These are phyloP conservation scores for Metschnikowia cerradonensis DNA, from an alignment of 805 yeast species.

Conservation along the genomic window DNA sequence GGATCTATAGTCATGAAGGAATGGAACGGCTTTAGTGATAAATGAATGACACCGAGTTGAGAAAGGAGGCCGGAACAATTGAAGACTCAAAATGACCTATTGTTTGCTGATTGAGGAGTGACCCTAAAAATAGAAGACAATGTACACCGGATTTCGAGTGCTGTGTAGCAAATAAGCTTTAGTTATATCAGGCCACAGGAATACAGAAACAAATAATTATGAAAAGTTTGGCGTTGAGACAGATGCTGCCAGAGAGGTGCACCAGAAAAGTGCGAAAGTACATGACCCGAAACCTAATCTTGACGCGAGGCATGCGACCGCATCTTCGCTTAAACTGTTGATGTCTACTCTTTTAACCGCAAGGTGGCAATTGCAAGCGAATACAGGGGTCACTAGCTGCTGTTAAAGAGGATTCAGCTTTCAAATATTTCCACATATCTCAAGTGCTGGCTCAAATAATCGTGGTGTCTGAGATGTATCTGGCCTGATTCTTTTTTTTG, in stretches of 20 bases:
- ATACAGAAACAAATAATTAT: background rate
- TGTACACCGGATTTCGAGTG: background rate
- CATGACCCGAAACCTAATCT: slow-evolving; percentile 3
- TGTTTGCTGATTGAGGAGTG: background rate
- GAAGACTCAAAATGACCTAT: background rate
- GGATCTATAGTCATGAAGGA: slow-evolving; percentile 1
- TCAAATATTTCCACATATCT: background rate
- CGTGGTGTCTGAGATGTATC: background rate
- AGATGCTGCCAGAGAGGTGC: slow-evolving; percentile 1
- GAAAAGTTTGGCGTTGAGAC: slow-evolving; percentile 1
- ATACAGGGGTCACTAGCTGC: background rate
- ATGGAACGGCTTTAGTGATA: background rate
- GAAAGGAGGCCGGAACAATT: background rate
- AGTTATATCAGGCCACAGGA: background rate
- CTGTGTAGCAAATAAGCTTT: background rate
- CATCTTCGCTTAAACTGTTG: slow-evolving; percentile 1
- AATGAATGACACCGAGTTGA: slow-evolving; percentile 1
- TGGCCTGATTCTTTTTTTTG: slow-evolving; percentile 2
- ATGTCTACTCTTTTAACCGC: background rate
- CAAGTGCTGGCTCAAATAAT: background rate
- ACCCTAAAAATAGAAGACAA: background rate
- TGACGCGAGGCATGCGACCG: slow-evolving; percentile 1
- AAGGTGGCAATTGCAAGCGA: background rate
- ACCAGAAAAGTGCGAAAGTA: slow-evolving; percentile 1
- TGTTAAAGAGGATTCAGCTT: background rate